Percentiles rank a stretch among this genome's conserved stretches.
Conservation (phyloP, 495 filamentous ascomycete species). For the Tuber aestivum region DNA sequence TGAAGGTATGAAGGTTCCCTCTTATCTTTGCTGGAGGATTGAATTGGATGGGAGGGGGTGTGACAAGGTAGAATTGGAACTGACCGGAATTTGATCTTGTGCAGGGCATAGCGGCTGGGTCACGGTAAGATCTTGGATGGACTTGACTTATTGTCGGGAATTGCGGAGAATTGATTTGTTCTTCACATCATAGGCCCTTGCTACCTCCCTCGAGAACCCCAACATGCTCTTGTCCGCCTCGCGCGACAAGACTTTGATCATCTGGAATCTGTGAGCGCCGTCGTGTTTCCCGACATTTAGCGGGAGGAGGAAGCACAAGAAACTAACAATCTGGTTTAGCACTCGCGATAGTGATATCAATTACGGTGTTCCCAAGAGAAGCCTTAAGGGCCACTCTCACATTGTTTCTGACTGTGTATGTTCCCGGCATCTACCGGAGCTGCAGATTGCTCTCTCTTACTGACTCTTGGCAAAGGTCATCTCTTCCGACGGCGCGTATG, state of each 20-base stretch:
- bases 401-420: constrained; percentile 99
- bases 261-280: constrained; percentile 77
- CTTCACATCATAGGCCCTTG: constrained; percentile 54
- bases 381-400: constrained; percentile 97
- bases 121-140: constrained; percentile 46
- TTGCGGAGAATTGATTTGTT: not conserved
- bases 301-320: not conserved
- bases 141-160: not conserved
- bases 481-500: constrained; percentile 99
- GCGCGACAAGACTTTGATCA: constrained; percentile 98
- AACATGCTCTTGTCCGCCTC: constrained; percentile 99
- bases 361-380: constrained; percentile 98
- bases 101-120: constrained; percentile 58
- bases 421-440: constrained; percentile 28
- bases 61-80: constrained; percentile 22
- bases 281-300: not conserved
- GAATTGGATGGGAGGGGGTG: constrained; percentile 1
- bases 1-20: constrained; percentile 33
- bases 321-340: constrained; percentile 35
- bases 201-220: constrained; percentile 98
- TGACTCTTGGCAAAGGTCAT: constrained; percentile 64
- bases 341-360: constrained; percentile 86
- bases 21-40: constrained; percentile 2
- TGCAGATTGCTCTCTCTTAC: constrained; percentile 44
- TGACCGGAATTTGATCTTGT: constrained; percentile 23